Base-by-base conservation (phyloP, 2,329 filamentous ascomycete genomes). In the Chaetomiaceae sp. region DNA sequence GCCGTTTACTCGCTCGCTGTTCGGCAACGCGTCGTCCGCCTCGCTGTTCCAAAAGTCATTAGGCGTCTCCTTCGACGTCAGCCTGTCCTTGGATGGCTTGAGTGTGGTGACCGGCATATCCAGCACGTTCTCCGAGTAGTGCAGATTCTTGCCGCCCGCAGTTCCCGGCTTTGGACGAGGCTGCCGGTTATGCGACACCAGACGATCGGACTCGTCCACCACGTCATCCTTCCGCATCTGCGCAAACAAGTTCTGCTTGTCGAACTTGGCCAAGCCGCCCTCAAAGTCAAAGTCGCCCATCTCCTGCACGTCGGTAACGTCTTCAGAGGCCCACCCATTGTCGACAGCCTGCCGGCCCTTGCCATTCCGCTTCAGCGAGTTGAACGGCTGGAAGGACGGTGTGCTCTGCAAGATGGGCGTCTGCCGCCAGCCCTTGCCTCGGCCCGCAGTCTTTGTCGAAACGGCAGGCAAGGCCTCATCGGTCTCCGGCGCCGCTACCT, bases 211-310 rank as follows among this genome's bases (percentile, higher is more conserved):
- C 47, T 95, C 90, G n/a, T 90, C 87, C 8, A 91, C 81, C 24
- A 81, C 83, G 58, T 97, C 91, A 47, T 94, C 88, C 55, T 86
- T 88, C 49, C 88, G 78, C 65, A 97, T 93, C 65, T 96, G 84
- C 55, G 91, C 86, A 62, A 98, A 98, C 8, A 97, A 81, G 1
- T 83, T 83, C 46, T 84, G 81, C 69, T 97, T 97, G 70, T 97
- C 90, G 58, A 97, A 97, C 61, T 95, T 95, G 38, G 88, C 90
- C 26, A 97, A 74, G 55, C 89, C 89, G 45, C 81, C 83, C 58
- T 87, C 83, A 59, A 97, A 97, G 65, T 97, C 91, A 58, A 97
- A 97, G 51, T 97, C 93, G 10, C 86, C 88, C 73, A 93, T 79
- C 62, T 94, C 91, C 66, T 91, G 87, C 18, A 93, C 87, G 62